Evolutionary conservation across 2,329 filamentous ascomycete genomes (phyloP).

Genomic region (Rhinocladiella mackenziei): DNA sequence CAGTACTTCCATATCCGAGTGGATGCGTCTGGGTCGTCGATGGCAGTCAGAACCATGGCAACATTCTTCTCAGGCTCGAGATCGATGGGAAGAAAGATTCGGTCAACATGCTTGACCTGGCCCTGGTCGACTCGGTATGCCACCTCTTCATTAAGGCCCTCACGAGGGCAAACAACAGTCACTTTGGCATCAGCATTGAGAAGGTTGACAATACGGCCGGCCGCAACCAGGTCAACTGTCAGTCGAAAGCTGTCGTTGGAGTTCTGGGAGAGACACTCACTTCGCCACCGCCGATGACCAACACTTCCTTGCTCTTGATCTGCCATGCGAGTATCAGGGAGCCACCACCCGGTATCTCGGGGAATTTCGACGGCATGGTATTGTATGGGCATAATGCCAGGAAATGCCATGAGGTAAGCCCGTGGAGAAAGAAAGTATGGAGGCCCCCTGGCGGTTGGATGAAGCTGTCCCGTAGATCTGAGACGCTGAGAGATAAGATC

Average conservation of each 20-base stretch:
- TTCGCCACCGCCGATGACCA: conserved; percentile 95
- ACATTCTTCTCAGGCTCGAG: conserved; percentile 61
- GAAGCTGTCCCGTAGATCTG: too few relatives aligned
- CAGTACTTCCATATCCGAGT: conserved; percentile 89
- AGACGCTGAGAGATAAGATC: too few relatives aligned
- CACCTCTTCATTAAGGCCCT: conserved; percentile 84
- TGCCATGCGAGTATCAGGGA: conserved; percentile 97
- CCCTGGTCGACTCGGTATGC: conserved; percentile 70
- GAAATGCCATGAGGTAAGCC: conserved; percentile 15
- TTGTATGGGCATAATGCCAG: conserved; percentile 31
- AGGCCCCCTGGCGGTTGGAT: too few relatives aligned
- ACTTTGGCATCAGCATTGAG: conserved; percentile 93
- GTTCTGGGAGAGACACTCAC: conserved; percentile 48
- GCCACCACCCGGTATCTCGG: conserved; percentile 80
- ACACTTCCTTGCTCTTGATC: conserved; percentile 76
- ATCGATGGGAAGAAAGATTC: conserved; percentile 80
- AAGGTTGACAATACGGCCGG: conserved; percentile 86
- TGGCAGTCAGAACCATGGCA: conserved; percentile 86
- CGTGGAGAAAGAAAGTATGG: conserved; percentile 10
- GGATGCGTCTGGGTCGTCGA: conserved; percentile 91
- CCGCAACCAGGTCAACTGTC: conserved; percentile 67
- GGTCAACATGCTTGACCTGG: conserved; percentile 76
- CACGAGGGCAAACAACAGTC: conserved; percentile 73
- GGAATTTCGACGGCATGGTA: conserved; percentile 59
- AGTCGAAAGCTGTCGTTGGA: conserved; percentile 2